A percentile compares a stretch with the other conserved stretches of the same genome.
phyloP scores from a whole-genome alignment of 495 filamentous ascomycete genomes.

The Thermothielavioides terrestris region DNA sequence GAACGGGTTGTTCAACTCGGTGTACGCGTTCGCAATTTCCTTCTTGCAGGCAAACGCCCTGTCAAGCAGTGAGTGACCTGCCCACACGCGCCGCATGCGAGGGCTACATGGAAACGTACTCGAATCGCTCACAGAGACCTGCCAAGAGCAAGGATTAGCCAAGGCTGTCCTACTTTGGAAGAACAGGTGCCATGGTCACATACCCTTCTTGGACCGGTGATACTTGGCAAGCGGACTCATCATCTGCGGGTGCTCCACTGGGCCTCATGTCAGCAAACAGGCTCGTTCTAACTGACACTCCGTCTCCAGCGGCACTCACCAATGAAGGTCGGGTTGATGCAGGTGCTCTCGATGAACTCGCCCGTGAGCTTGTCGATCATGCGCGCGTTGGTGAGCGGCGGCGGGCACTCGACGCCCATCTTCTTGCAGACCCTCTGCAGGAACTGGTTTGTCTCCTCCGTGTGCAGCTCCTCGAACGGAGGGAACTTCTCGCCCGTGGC shows the following conservation, averaged over 20 bases:
- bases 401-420: slow-evolving; percentile 79
- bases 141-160: neutral
- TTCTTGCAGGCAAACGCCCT: slow-evolving; percentile 91
- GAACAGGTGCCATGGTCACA: neutral
- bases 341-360: slow-evolving; percentile 90
- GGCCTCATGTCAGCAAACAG: neutral
- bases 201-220: slow-evolving; percentile 61
- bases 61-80: slow-evolving; percentile 2
- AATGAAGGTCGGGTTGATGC: slow-evolving; percentile 95
- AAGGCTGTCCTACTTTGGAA: neutral
- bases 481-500: slow-evolving; percentile 91
- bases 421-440: slow-evolving; percentile 77
- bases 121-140: slow-evolving; percentile 88
- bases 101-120: slow-evolving; percentile 24
- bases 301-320: slow-evolving; percentile 37
- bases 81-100: neutral
- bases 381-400: slow-evolving; percentile 87
- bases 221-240: slow-evolving; percentile 98
- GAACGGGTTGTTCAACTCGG: slow-evolving; percentile 95
- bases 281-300: neutral
- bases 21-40: slow-evolving; percentile 94
- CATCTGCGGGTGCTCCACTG: slow-evolving; percentile 69
- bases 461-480: slow-evolving; percentile 80
- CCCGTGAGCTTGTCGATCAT: slow-evolving; percentile 97
- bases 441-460: slow-evolving; percentile 76